These are phyloP conservation scores for Cercospora sojina DNA, from an alignment of 2,329 filamentous ascomycete genomes.

Conservation along the genomic window DNA sequence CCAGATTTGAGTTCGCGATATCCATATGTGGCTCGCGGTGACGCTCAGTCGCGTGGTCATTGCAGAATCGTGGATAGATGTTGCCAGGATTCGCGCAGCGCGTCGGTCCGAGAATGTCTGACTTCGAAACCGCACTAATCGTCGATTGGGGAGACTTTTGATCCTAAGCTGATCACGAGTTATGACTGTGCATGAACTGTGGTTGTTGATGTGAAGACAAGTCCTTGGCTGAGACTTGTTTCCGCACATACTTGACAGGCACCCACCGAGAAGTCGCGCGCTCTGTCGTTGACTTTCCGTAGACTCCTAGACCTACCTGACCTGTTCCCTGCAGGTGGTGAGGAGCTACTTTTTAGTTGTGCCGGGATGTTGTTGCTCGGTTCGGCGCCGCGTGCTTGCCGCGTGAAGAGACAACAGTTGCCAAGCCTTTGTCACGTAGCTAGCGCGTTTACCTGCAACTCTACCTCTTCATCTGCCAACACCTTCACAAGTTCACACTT, in stretches of 20 bases:
- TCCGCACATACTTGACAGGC: not conserved
- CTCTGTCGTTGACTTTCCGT: not conserved
- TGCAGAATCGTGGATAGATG: not conserved
- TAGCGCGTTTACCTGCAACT: not conserved
- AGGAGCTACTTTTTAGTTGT: not conserved
- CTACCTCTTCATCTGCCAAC: not conserved
- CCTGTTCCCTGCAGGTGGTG: not conserved
- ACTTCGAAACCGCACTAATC: not conserved
- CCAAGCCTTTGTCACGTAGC: not conserved
- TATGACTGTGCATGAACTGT: not conserved
- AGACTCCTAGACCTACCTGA: not conserved
- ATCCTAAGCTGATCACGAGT: not conserved
- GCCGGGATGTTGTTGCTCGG: not conserved
- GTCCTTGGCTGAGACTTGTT: not conserved
- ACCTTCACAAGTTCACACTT: not conserved
- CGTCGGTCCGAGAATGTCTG: not conserved
- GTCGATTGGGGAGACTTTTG: not conserved
- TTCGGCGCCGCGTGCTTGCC: not conserved
- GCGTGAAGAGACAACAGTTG: not conserved
- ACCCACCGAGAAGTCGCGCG: not conserved
- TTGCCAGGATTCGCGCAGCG: not conserved
- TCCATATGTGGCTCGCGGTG: slow-evolving; percentile 1
- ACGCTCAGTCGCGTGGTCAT: not conserved
- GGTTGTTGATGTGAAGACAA: not conserved
- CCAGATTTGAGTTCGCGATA: slow-evolving; percentile 1